phyloP scores from a whole-genome alignment of 2,329 filamentous ascomycete genomes.

The Diaporthe citriasiana region DNA sequence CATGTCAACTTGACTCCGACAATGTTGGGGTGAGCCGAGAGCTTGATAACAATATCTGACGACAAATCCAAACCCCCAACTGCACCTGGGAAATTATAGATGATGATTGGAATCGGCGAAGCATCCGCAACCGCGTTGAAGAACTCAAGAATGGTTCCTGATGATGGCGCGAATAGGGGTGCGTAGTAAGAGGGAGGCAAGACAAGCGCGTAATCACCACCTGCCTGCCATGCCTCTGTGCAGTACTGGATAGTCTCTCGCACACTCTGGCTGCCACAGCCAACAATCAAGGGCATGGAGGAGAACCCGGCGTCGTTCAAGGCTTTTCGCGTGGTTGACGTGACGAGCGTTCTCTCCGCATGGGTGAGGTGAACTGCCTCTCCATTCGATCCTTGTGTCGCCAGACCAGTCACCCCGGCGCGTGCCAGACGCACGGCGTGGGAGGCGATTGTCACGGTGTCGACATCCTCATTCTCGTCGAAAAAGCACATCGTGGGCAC shows the following conservation, averaged over 20 bases:
- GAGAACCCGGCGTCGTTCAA: constrained; percentile 76
- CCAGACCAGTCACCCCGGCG: constrained; percentile 80
- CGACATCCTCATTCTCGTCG: constrained; percentile 75
- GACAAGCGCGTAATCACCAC: constrained; percentile 82
- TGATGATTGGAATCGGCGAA: constrained; percentile 75
- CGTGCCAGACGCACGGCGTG: constrained; percentile 79
- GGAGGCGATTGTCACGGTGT: constrained; percentile 70
- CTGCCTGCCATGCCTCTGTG: constrained; percentile 75
- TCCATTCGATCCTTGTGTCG: constrained; percentile 85
- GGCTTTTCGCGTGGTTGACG: constrained; percentile 76
- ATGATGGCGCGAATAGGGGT: constrained; percentile 72
- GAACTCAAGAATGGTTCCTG: constrained; percentile 73
- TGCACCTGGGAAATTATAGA: constrained; percentile 79
- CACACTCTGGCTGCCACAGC: constrained; percentile 80
- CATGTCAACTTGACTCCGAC: constrained; percentile 79
- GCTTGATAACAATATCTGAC: constrained; percentile 71
- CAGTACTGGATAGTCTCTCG: constrained; percentile 80
- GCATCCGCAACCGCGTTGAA: constrained; percentile 75
- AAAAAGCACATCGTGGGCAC: constrained; percentile 84
- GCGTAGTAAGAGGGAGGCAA: constrained; percentile 85
- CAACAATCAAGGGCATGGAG: constrained; percentile 80
- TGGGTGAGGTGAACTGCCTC: constrained; percentile 85
- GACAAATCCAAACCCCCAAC: constrained; percentile 74
- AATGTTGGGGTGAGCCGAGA: constrained; percentile 75
- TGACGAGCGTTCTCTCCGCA: constrained; percentile 78